phyloP scores from a whole-genome alignment of 2,329 filamentous ascomycete species.

The Rhinocladiella similis region DNA sequence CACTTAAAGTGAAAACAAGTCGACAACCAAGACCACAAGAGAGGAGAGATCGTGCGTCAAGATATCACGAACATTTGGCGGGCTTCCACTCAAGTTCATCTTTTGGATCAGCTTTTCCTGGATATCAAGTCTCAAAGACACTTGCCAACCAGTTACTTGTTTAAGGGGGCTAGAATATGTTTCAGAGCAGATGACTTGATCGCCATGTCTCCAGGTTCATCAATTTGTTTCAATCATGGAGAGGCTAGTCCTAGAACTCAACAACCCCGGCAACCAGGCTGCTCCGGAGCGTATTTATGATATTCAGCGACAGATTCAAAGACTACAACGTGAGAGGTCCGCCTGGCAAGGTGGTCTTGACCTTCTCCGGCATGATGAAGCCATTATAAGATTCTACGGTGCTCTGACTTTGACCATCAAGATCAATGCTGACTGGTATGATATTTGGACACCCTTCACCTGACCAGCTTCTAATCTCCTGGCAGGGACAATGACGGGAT shows the following conservation, averaged over 20 bases:
- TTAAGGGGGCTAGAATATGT: background rate
- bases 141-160: background rate
- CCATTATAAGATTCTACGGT: constrained; percentile 86
- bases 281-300: constrained; percentile 30
- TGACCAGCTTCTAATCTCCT: background rate
- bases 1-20: too few species aligned
- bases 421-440: constrained; percentile 82
- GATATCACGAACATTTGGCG: too few species aligned
- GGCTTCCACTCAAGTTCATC: too few species aligned
- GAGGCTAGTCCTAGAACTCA: constrained; percentile 25
- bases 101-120: too few species aligned
- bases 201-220: background rate
- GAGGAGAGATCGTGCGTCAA: too few species aligned
- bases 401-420: constrained; percentile 92
- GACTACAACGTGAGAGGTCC: constrained; percentile 73
- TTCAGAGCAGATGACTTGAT: background rate
- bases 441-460: constrained; percentile 1
- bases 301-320: constrained; percentile 75
- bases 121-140: too few species aligned
- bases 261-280: constrained; percentile 26
- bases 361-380: constrained; percentile 66
- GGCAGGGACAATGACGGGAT: constrained; percentile 34
- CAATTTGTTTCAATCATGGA: constrained; percentile 20
- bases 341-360: constrained; percentile 85
- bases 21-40: too few species aligned